Conservation (phyloP, 164 flowering plant species). For the Chimonanthus salicifolius region DNA sequence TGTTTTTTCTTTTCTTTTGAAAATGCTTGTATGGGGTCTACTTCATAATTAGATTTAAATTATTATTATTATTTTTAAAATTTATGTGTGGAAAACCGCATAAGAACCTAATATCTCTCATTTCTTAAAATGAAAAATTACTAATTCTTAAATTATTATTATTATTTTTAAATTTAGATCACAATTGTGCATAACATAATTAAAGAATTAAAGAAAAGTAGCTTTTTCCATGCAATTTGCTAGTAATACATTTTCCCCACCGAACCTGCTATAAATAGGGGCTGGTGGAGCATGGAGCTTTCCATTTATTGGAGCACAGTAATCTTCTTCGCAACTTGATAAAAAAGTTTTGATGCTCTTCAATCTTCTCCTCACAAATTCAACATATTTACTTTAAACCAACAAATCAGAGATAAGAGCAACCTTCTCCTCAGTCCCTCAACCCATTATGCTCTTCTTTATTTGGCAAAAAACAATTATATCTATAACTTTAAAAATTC, state of each 20-base stretch:
- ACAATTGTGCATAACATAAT: not conserved
- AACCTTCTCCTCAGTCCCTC: slow-evolving; percentile 10
- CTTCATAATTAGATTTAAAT: not conserved
- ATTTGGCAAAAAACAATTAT: not conserved
- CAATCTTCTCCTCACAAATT: not conserved
- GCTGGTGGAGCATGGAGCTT: not conserved
- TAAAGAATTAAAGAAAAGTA: not conserved
- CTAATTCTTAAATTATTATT: no score
- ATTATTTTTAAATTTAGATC: no score
- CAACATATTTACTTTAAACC: slow-evolving; percentile 9
- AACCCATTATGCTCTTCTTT: slow-evolving; percentile 1
- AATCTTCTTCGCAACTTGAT: slow-evolving; percentile 12
- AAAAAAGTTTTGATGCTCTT: slow-evolving; percentile 21
- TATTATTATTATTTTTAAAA: no score
- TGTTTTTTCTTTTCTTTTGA: not conserved
- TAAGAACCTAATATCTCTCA: not conserved
- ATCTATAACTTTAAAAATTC: not conserved
- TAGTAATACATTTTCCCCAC: not conserved
- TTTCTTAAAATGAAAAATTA: not conserved
- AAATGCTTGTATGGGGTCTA: not conserved
- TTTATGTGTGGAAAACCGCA: not conserved
- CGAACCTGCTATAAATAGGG: not conserved
- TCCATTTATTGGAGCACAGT: not conserved
- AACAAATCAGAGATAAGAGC: slow-evolving; percentile 21
- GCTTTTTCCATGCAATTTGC: not conserved